These are phyloP conservation scores for Podila clonocystis DNA, from an alignment of 192 early-diverging fungal genomes.

Conservation along the genomic window DNA sequence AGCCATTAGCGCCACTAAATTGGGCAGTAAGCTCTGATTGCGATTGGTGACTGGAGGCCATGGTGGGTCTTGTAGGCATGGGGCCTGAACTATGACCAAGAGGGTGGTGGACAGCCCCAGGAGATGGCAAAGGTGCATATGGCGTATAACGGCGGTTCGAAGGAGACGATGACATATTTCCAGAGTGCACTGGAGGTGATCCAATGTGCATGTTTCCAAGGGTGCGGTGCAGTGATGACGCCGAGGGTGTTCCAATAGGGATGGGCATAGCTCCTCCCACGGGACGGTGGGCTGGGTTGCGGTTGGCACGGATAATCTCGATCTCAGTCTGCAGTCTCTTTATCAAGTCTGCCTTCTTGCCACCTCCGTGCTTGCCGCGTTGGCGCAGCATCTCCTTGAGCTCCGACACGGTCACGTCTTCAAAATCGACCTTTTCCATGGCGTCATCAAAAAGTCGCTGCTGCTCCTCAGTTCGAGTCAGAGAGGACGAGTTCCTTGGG, in stretches of 20 bases:
- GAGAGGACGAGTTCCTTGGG: constrained; percentile 31
- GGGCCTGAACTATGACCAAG: not conserved
- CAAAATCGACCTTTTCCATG: constrained; percentile 71
- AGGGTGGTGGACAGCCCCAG: constrained; percentile 12
- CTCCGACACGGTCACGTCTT: constrained; percentile 79
- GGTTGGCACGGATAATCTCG: constrained; percentile 56
- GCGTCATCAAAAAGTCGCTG: constrained; percentile 69
- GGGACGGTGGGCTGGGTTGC: constrained; percentile 21
- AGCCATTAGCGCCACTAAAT: not conserved
- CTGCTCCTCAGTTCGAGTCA: constrained; percentile 56
- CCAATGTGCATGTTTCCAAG: constrained; percentile 54
- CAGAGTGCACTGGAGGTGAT: constrained; percentile 43
- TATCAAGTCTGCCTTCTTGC: constrained; percentile 78
- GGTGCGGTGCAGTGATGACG: constrained; percentile 41
- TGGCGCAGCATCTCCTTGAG: constrained; percentile 77
- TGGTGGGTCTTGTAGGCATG: not conserved
- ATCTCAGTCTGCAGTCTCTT: constrained; percentile 72
- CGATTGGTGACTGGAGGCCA: constrained; percentile 6
- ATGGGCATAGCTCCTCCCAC: constrained; percentile 4
- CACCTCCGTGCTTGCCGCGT: constrained; percentile 72
- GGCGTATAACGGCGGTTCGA: constrained; percentile 37
- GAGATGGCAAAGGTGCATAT: constrained; percentile 27
- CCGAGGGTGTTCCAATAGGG: constrained; percentile 16
- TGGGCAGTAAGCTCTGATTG: constrained; percentile 14
- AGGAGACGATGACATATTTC: constrained; percentile 28